Evolutionary conservation across 208 protist genomes (phyloP), one percentile per base, ranked within the genome.

Genomic region (Herpetomonas muscarum): DNA sequence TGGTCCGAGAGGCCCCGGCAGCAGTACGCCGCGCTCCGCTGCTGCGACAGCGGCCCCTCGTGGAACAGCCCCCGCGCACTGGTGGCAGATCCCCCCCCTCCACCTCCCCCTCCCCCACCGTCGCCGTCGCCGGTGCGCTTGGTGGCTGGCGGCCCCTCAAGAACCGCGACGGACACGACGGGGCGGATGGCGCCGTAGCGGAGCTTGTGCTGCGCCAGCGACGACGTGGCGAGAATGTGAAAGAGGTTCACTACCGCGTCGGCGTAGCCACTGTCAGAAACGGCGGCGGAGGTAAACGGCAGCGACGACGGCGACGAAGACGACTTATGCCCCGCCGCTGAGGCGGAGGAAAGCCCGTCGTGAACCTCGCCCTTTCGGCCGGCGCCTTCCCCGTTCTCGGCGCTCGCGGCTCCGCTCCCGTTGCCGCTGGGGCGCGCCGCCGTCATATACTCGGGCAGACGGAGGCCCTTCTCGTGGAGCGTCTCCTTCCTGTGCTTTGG

Each of bases 1-100:
- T 90, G 82, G 48, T 90, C 78, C 26, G 81, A 28, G n/a, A 90
- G 61, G 7, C 70, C 79, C 25, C 76, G 68, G 44, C 82, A 90
- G 49, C 46, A 63, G 30, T 75, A 65, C 52, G 56, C 25, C 19
- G 21, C 6, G 44, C 62, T 74, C 22, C 37, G n/a, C 28, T 59
- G 55, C 19, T 56, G 42, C 21, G 21, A 45, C 30, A 42, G 36
- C 10, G 62, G 19, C 36, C 26, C 30, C 28, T 26, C 12, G 19
- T 28, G 48, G 42, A 24, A 42, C 15, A 29, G 44, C 28, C 37
- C 37, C 2, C 22, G 58, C 19, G 42, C 50, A 1, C n/a, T 34
- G 32, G 39, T 30, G 32, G 39, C 50, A 39, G 6, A 13, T 39
- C 9, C 34, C 34, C 34, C 34, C 6, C 34, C 34, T 17, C 49